A percentile compares a stretch with the other conserved stretches of the same genome.
Evolutionary conservation across 179 eudicot species (phyloP).

Genomic region (Carnegiea gigantea): DNA sequence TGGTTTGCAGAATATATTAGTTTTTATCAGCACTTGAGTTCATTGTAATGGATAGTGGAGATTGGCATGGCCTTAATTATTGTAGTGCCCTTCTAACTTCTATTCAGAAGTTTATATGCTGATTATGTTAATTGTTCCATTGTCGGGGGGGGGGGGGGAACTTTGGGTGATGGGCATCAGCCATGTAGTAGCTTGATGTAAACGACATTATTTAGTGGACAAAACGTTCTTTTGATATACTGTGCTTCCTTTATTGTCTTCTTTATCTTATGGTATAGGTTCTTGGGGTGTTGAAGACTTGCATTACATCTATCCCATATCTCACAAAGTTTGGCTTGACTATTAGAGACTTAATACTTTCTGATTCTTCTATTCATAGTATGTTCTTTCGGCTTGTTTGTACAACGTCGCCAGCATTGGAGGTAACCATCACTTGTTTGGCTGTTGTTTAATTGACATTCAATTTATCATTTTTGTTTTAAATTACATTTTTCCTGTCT

Average conservation of each 20-base stretch:
- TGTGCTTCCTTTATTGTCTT: not conserved
- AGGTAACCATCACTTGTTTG: slow-evolving; percentile 45
- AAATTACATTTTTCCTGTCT: not conserved
- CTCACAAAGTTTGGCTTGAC: slow-evolving; percentile 53
- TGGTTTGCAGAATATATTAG: not conserved
- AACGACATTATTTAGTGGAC: not conserved
- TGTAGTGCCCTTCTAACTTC: not conserved
- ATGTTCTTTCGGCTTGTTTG: slow-evolving; percentile 74
- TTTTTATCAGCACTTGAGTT: not conserved
- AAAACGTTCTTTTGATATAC: not conserved
- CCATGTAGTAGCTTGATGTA: not conserved
- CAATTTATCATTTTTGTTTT: slow-evolving; percentile 4
- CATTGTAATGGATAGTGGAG: not conserved
- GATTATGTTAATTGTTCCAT: not conserved
- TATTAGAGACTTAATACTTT: slow-evolving; percentile 59
- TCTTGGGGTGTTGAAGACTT: slow-evolving; percentile 64
- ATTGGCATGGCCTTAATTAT: not conserved
- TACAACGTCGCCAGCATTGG: slow-evolving; percentile 66
- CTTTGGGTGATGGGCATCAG: not conserved
- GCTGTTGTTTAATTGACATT: slow-evolving; percentile 1
- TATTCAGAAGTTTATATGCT: not conserved
- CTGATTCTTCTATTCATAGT: slow-evolving; percentile 81
- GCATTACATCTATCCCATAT: slow-evolving; percentile 49
- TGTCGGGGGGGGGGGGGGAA: not conserved
- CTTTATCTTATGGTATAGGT: slow-evolving; percentile 43